phyloP scores from a whole-genome alignment of 2,329 filamentous ascomycete species.

The Mycocentrospora acerina region DNA sequence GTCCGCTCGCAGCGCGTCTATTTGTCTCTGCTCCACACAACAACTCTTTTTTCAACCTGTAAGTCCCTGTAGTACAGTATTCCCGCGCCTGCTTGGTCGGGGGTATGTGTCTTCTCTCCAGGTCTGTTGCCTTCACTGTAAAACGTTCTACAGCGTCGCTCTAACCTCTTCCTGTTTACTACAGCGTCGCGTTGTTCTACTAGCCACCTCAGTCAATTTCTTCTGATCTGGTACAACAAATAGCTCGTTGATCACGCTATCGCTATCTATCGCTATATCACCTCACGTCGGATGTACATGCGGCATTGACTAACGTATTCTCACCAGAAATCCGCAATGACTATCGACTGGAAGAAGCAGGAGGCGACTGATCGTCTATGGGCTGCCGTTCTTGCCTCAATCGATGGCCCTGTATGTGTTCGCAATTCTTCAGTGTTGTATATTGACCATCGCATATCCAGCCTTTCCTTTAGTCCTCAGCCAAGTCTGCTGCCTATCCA shows the following conservation, averaged over 20 bases:
- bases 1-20: too few species aligned
- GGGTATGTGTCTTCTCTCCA: too few species aligned
- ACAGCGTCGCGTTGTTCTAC: too few species aligned
- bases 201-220: too few species aligned
- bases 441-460: too few species aligned
- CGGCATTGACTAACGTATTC: background rate
- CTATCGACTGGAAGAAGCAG: constrained; percentile 41
- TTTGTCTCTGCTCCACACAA: too few species aligned
- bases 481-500: background rate
- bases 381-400: constrained; percentile 42
- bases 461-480: background rate
- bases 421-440: background rate
- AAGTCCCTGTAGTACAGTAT: too few species aligned
- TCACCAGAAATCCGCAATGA: constrained; percentile 19
- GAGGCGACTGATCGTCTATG: constrained; percentile 44
- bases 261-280: background rate
- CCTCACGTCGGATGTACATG: background rate
- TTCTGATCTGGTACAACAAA: background rate
- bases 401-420: constrained; percentile 33
- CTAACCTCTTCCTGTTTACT: too few species aligned
- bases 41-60: too few species aligned
- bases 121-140: too few species aligned
- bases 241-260: background rate
- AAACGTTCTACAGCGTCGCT: too few species aligned
- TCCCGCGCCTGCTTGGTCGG: too few species aligned